Percentiles rank a stretch among this genome's conserved stretches.
These are phyloP conservation scores for Gastrodia elata DNA, from an alignment of 106 monocot genomes.

Conservation along the genomic window DNA sequence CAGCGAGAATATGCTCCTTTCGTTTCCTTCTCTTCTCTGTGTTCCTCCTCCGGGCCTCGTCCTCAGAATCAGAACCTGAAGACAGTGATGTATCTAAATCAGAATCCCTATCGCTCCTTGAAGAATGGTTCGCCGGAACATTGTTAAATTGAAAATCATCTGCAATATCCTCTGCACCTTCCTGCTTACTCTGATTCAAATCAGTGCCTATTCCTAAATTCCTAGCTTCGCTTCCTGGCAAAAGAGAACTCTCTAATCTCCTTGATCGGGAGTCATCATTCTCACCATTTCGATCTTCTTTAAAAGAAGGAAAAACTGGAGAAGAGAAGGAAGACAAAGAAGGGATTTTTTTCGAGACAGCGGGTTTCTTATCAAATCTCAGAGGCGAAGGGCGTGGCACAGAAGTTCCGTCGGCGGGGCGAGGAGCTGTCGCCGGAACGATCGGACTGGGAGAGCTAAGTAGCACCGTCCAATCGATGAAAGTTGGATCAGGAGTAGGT, in stretches of 20 bases:
- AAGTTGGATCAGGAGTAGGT: constrained; percentile 6
- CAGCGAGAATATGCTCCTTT: constrained; percentile 45
- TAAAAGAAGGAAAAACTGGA: background rate
- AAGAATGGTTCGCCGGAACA: background rate
- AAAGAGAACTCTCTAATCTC: background rate
- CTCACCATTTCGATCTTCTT: background rate
- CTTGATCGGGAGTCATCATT: background rate
- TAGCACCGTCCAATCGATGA: constrained; percentile 72
- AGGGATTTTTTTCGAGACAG: background rate
- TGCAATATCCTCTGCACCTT: background rate
- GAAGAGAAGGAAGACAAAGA: background rate
- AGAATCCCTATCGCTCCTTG: constrained; percentile 11
- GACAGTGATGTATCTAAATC: background rate
- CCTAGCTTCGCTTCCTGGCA: background rate
- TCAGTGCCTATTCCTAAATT: background rate
- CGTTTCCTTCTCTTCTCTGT: constrained; percentile 56
- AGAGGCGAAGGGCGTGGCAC: background rate
- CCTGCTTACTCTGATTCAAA: background rate
- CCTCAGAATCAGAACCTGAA: constrained; percentile 55
- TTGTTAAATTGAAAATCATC: background rate
- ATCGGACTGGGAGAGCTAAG: constrained; percentile 36
- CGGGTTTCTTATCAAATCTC: constrained; percentile 13
- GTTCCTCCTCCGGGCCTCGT: constrained; percentile 35
- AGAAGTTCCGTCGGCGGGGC: background rate
- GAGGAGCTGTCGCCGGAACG: background rate